phyloP scores from a whole-genome alignment of 495 filamentous ascomycete genomes.

The Penicillium parvum region DNA sequence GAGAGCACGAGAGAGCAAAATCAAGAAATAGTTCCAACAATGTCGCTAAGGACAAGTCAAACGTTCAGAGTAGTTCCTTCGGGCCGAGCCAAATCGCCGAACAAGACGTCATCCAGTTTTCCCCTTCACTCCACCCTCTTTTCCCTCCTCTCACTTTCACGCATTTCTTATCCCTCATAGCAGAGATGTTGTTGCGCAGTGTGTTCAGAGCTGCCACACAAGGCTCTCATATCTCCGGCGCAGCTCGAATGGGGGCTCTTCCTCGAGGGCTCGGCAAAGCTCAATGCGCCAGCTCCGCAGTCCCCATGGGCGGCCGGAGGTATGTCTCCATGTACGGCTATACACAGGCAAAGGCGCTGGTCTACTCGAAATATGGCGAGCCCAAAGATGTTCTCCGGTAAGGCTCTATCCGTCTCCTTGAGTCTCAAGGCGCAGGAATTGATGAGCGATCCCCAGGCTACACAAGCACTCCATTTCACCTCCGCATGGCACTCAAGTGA shows the following conservation, averaged over 20 bases:
- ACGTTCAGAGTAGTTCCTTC: too few species aligned
- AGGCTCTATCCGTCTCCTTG: constrained; percentile 2
- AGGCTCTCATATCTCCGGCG: constrained; percentile 8
- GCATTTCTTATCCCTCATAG: neutral
- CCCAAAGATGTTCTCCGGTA: constrained; percentile 76
- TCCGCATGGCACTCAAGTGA: constrained; percentile 55
- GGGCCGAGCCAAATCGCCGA: constrained; percentile 21
- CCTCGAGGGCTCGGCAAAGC: constrained; percentile 22
- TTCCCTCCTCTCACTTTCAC: neutral
- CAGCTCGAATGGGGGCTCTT: neutral
- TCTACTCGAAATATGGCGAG: constrained; percentile 81
- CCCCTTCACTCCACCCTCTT: neutral
- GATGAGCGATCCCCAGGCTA: constrained; percentile 42
- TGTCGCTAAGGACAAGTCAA: too few species aligned
- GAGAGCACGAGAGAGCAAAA: too few species aligned
- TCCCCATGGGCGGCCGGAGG: constrained; percentile 19
- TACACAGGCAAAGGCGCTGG: constrained; percentile 89
- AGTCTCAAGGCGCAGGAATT: neutral
- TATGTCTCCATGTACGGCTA: constrained; percentile 84
- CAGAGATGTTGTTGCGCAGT: constrained; percentile 34
- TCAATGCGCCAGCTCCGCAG: constrained; percentile 9
- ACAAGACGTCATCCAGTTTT: constrained; percentile 23
- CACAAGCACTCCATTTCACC: constrained; percentile 81
- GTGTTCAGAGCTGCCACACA: constrained; percentile 21
- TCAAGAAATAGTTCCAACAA: too few species aligned